Conservation (phyloP, 2,329 filamentous ascomycete species). For the Trichoderma sp. region DNA sequence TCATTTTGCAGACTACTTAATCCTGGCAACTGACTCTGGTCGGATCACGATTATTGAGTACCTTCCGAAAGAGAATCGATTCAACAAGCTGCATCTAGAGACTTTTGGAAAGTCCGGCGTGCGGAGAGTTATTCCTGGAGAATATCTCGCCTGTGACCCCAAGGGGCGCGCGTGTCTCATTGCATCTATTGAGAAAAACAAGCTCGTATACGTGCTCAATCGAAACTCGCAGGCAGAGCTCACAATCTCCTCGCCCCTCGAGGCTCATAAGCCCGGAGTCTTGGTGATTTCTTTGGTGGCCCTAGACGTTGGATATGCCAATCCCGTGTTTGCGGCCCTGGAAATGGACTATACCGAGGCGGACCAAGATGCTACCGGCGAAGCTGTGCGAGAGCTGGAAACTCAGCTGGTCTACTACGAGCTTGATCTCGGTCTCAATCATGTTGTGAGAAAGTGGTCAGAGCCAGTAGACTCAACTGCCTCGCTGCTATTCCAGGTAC, state of each 20-base stretch:
- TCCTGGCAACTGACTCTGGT: conserved; percentile 92
- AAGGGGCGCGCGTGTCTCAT: conserved; percentile 94
- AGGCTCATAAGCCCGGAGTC: conserved; percentile 90
- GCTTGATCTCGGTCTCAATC: conserved; percentile 91
- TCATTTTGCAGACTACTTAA: conserved; percentile 75
- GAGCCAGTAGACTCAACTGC: conserved; percentile 89
- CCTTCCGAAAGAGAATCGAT: conserved; percentile 77
- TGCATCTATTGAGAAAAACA: conserved; percentile 96
- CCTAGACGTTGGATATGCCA: conserved; percentile 93
- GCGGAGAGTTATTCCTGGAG: conserved; percentile 86
- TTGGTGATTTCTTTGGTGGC: conserved; percentile 84
- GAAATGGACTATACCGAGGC: conserved; percentile 91
- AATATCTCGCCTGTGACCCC: conserved; percentile 93
- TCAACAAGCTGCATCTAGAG: conserved; percentile 87
- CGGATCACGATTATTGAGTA: conserved; percentile 95
- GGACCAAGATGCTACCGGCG: conserved; percentile 85
- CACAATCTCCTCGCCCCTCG: conserved; percentile 93
- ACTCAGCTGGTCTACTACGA: conserved; percentile 97
- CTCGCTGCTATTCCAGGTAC: conserved; percentile 89
- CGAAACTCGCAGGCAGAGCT: conserved; percentile 91
- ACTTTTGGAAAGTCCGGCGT: conserved; percentile 98
- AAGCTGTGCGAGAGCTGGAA: conserved; percentile 76
- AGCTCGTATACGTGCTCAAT: conserved; percentile 97
- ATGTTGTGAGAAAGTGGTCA: conserved; percentile 95
- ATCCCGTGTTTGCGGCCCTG: conserved; percentile 91